These are phyloP conservation scores for Heteromeles arbutifolia DNA, from an alignment of 306 rosid species.

Conservation along the genomic window DNA sequence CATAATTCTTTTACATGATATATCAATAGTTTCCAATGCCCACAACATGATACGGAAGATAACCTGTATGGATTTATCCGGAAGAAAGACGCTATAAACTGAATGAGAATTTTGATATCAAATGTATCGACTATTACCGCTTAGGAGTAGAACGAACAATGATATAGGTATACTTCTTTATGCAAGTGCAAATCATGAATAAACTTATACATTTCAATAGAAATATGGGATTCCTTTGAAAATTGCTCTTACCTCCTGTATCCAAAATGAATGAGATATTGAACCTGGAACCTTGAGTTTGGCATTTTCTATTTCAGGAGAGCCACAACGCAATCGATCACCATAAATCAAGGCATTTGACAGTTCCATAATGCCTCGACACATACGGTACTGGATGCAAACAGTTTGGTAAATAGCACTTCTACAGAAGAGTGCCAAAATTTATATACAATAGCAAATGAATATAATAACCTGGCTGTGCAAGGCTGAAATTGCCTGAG, in stretches of 20 bases:
- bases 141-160: background rate
- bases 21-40: background rate
- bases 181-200: background rate
- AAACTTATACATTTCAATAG: background rate
- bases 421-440: background rate
- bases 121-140: background rate
- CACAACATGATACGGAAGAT: background rate
- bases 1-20: background rate
- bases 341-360: conserved; percentile 94
- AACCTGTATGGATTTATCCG: background rate
- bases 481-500: conserved; percentile 78
- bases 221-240: background rate
- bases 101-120: background rate
- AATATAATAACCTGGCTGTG: conserved; percentile 67
- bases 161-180: background rate
- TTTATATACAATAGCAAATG: background rate
- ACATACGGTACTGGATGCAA: conserved; percentile 81
- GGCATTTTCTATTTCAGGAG: conserved; percentile 65
- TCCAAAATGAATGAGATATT: conserved; percentile 54
- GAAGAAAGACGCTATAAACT: background rate
- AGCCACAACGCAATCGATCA: conserved; percentile 84
- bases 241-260: conserved; percentile 46
- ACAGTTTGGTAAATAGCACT: conserved; percentile 22
- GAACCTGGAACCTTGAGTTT: conserved; percentile 51
- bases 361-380: conserved; percentile 80